Percentiles rank a stretch among this genome's conserved stretches.
phyloP scores from a whole-genome alignment of 768 basidiomycete genomes.

The Russula ochroleuca region DNA sequence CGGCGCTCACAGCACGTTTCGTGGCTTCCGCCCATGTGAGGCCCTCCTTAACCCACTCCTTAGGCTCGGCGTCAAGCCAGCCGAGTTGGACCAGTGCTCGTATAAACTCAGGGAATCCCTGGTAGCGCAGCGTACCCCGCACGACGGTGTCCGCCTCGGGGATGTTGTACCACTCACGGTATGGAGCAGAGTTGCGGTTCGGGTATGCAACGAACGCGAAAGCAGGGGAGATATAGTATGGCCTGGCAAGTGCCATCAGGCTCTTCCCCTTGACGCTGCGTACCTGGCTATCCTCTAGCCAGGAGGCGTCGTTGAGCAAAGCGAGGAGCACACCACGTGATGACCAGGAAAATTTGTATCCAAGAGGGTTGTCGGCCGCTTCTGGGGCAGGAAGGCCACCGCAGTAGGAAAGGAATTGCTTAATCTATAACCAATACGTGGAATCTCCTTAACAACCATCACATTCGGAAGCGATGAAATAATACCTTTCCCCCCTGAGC shows the following conservation, averaged over 20 bases:
- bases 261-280: constrained; percentile 70
- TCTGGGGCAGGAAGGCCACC: constrained; percentile 93
- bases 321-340: constrained; percentile 94
- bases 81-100: constrained; percentile 81
- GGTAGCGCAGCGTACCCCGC: constrained; percentile 90
- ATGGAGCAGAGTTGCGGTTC: constrained; percentile 89
- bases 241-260: constrained; percentile 86
- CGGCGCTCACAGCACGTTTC: constrained; percentile 66
- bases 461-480: neutral
- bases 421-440: constrained; percentile 50
- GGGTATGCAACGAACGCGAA: constrained; percentile 97
- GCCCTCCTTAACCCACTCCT: constrained; percentile 72
- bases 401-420: constrained; percentile 90
- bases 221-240: constrained; percentile 93
- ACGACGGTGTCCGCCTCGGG: constrained; percentile 91
- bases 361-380: constrained; percentile 89
- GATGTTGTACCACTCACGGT: constrained; percentile 88
- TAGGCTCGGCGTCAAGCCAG: constrained; percentile 70
- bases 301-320: constrained; percentile 84
- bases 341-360: constrained; percentile 99
- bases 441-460: neutral
- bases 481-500: constrained; percentile 87
- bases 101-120: constrained; percentile 96
- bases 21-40: constrained; percentile 83
- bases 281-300: constrained; percentile 60